These are phyloP conservation scores for Jatropha multifida DNA, from an alignment of 441 rosid genomes.

Conservation along the genomic window DNA sequence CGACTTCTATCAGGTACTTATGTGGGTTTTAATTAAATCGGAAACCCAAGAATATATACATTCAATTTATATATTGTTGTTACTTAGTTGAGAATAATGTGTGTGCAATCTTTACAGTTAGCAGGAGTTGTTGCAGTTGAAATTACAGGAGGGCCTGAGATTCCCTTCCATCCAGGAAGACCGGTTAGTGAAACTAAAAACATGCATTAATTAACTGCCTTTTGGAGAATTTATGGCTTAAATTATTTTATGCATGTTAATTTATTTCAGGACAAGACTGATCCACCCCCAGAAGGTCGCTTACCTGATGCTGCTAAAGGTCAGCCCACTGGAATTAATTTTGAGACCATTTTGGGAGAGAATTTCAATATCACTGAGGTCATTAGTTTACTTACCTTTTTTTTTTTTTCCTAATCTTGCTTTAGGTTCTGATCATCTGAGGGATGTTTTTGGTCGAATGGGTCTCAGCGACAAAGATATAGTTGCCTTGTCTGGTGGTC, in stretches of 20 bases:
- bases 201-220: too few relatives aligned
- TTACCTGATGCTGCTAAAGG: conserved; percentile 71
- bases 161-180: conserved; percentile 79
- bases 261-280: conserved; percentile 54
- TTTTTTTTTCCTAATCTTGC: neutral
- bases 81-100: too few relatives aligned
- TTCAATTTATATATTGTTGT: too few relatives aligned
- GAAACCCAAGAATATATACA: too few relatives aligned
- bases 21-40: neutral
- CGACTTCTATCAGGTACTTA: conserved; percentile 71
- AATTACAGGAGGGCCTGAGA: conserved; percentile 77
- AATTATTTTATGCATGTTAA: too few relatives aligned
- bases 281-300: conserved; percentile 74
- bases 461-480: conserved; percentile 85
- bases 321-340: conserved; percentile 1
- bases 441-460: conserved; percentile 71
- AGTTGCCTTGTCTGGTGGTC: conserved; percentile 90
- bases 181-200: conserved; percentile 21
- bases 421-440: conserved; percentile 69
- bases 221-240: too few relatives aligned
- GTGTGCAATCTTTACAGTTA: conserved; percentile 36
- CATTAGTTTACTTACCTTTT: too few relatives aligned
- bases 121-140: conserved; percentile 82
- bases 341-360: too few relatives aligned
- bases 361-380: too few relatives aligned